Conservation (phyloP, 208 protist genomes). For the Acanthamoeba healyi region DNA sequence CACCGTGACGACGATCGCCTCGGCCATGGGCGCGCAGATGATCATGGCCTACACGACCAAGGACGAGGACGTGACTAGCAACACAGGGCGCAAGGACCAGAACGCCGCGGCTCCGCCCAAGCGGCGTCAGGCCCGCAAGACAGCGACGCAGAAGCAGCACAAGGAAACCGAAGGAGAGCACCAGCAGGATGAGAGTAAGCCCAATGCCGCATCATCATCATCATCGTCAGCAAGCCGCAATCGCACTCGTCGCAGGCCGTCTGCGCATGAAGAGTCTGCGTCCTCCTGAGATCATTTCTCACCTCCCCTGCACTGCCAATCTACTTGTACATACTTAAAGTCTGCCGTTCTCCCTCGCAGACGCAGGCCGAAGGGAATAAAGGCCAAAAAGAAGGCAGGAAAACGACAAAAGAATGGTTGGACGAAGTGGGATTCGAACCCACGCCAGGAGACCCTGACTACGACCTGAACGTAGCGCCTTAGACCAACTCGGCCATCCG, state of each 20-base stretch:
- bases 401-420: not conserved
- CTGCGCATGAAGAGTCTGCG: no score
- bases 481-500: not conserved
- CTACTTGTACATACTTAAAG: no score
- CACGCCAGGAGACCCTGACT: not conserved
- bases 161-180: not conserved
- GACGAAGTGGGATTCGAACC: not conserved
- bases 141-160: not conserved
- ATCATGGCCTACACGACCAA: slow-evolving; percentile 20
- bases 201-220: no score
- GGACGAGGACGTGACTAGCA: not conserved
- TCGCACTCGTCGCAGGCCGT: no score
- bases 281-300: no score
- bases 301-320: no score
- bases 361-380: no score
- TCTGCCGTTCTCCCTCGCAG: no score
- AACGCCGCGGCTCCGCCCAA: not conserved
- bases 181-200: not conserved
- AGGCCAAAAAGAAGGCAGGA: no score
- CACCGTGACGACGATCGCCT: not conserved
- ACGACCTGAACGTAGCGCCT: not conserved
- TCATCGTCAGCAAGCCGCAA: no score
- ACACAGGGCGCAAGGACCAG: not conserved
- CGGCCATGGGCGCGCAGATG: slow-evolving; percentile 7
- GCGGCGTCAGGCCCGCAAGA: not conserved